phyloP scores from a whole-genome alignment of 2,329 filamentous ascomycete species.

The Shiraia bambusicola region DNA sequence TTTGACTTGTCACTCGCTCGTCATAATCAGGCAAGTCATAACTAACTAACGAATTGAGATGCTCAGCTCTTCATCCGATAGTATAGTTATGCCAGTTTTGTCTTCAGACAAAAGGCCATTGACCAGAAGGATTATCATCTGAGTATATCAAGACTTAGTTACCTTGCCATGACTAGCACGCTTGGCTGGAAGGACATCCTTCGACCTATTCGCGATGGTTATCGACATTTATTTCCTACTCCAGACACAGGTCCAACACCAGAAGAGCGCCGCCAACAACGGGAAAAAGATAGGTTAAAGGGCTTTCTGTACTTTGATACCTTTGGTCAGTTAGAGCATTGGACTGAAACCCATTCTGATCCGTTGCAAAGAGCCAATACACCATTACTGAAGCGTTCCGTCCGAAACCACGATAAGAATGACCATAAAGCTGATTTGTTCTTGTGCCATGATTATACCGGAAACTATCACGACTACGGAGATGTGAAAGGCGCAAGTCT shows the following conservation, averaged over 20 bases:
- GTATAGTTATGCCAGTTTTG: too few relatives aligned
- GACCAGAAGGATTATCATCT: neutral
- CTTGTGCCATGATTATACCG: slow-evolving; percentile 45
- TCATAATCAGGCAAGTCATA: too few relatives aligned
- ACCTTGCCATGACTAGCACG: slow-evolving; percentile 20
- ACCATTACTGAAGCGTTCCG: slow-evolving; percentile 32
- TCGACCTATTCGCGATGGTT: slow-evolving; percentile 43
- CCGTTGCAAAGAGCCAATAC: slow-evolving; percentile 44
- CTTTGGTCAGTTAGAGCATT: slow-evolving; percentile 42
- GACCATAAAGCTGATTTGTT: slow-evolving; percentile 27
- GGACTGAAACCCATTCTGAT: slow-evolving; percentile 36
- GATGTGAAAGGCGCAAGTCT: slow-evolving; percentile 34
- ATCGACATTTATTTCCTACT: slow-evolving; percentile 40
- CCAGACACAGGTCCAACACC: slow-evolving; percentile 40
- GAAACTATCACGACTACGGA: slow-evolving; percentile 51
- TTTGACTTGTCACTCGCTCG: too few relatives aligned
- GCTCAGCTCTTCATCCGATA: too few relatives aligned
- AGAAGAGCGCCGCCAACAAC: slow-evolving; percentile 34
- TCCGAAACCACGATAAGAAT: neutral
- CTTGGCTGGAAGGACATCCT: slow-evolving; percentile 45
- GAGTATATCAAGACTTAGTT: neutral
- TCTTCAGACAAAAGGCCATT: too few relatives aligned
- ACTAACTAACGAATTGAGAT: too few relatives aligned
- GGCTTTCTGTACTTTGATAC: slow-evolving; percentile 48
- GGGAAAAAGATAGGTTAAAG: slow-evolving; percentile 34